These are phyloP conservation scores for Conringia planisiliqua DNA, from an alignment of 345 rosid genomes.

Conservation along the genomic window DNA sequence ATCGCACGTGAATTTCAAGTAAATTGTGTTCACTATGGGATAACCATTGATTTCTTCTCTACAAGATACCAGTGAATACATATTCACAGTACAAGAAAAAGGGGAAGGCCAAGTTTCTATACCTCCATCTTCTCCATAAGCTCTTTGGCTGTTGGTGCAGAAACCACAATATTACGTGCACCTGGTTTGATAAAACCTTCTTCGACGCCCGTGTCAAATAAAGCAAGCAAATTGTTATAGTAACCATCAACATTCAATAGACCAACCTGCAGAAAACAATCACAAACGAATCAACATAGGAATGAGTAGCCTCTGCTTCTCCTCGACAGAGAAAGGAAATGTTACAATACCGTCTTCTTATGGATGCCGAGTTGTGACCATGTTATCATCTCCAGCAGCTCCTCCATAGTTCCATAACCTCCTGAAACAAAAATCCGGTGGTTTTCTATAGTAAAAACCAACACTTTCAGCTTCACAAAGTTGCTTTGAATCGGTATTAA, in stretches of 20 bases:
- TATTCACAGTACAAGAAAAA: background rate
- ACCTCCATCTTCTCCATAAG: constrained; percentile 38
- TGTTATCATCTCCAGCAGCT: constrained; percentile 90
- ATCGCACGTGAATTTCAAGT: too few relatives aligned
- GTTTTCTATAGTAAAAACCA: background rate
- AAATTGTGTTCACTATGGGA: too few relatives aligned
- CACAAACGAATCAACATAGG: background rate
- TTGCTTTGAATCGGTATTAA: background rate
- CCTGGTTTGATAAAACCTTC: constrained; percentile 91
- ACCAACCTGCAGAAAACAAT: constrained; percentile 59
- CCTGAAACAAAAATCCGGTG: constrained; percentile 38
- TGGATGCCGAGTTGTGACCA: constrained; percentile 99
- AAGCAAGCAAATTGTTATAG: constrained; percentile 68
- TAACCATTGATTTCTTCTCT: too few relatives aligned
- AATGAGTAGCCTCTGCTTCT: background rate
- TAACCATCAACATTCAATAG: constrained; percentile 92
- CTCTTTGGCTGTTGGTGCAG: constrained; percentile 82
- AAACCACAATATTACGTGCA: constrained; percentile 77
- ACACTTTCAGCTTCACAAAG: background rate
- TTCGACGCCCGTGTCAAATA: constrained; percentile 88
- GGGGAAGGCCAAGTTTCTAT: background rate
- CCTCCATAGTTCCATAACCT: constrained; percentile 99
- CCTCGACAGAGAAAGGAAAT: background rate
- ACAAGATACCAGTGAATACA: background rate
- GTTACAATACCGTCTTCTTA: constrained; percentile 60